Percentiles rank a stretch among this genome's conserved stretches.
phyloP scores from a whole-genome alignment of 345 rosid species.

The Aethionema arabicum region DNA sequence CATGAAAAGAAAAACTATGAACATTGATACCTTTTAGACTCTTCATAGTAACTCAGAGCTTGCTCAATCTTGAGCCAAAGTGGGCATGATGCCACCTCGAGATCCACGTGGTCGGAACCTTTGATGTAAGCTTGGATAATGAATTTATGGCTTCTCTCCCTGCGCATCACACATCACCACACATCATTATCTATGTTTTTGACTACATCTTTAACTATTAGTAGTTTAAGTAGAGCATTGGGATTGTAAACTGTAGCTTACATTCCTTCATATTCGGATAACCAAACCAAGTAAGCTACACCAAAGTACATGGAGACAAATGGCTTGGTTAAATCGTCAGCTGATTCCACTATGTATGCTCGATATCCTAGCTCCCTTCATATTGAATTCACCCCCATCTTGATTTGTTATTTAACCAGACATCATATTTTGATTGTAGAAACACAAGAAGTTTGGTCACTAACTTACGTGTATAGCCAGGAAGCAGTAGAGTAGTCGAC shows the following conservation, averaged over 20 bases:
- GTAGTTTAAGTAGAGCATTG: neutral
- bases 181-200: too few relatives aligned
- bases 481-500: slow-evolving; percentile 68
- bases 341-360: slow-evolving; percentile 73
- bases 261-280: slow-evolving; percentile 87
- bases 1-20: neutral
- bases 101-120: slow-evolving; percentile 65
- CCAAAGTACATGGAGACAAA: slow-evolving; percentile 89
- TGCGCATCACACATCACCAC: slow-evolving; percentile 23
- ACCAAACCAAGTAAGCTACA: slow-evolving; percentile 77
- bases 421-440: slow-evolving; percentile 1
- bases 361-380: slow-evolving; percentile 73
- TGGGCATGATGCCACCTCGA: slow-evolving; percentile 51
- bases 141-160: slow-evolving; percentile 74
- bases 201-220: too few relatives aligned
- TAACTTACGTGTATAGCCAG: slow-evolving; percentile 83
- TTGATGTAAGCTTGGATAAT: slow-evolving; percentile 70
- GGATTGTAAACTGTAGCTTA: slow-evolving; percentile 29
- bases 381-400: slow-evolving; percentile 14
- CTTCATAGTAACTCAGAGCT: slow-evolving; percentile 62
- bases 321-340: slow-evolving; percentile 71
- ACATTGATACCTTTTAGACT: slow-evolving; percentile 50
- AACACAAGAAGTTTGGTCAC: slow-evolving; percentile 14
- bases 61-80: slow-evolving; percentile 83
- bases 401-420: neutral